Conservation (phyloP, 148 eudicot genomes). For the Vaccinium corymbosum region DNA sequence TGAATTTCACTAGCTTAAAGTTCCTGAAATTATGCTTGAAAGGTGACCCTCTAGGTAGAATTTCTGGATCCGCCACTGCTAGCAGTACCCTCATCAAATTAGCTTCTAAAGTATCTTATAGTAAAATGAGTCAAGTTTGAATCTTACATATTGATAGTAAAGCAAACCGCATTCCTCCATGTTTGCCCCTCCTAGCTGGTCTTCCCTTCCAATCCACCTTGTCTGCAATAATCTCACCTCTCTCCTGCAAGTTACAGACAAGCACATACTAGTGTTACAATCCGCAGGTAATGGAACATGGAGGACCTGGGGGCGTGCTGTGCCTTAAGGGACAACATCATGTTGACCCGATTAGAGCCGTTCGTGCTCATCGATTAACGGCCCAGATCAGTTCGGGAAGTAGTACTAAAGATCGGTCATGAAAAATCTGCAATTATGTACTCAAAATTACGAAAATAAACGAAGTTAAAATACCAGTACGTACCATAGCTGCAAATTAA, state of each 20-base stretch:
- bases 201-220: conserved; percentile 54
- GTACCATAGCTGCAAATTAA: background rate
- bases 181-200: conserved; percentile 36
- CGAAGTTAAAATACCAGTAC: background rate
- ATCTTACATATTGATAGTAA: conserved; percentile 30
- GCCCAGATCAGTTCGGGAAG: too few relatives aligned
- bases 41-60: too few relatives aligned
- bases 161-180: conserved; percentile 39
- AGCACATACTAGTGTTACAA: background rate
- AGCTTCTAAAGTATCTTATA: background rate
- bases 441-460: background rate
- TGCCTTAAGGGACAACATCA: too few relatives aligned
- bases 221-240: conserved; percentile 32
- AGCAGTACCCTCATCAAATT: background rate
- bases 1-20: too few relatives aligned
- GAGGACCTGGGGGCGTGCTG: too few relatives aligned
- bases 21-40: too few relatives aligned
- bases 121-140: background rate
- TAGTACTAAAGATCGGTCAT: background rate
- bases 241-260: conserved; percentile 24
- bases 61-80: too few relatives aligned
- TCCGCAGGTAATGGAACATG: too few relatives aligned
- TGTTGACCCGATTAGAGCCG: too few relatives aligned
- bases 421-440: too few relatives aligned
- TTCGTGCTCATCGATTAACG: too few relatives aligned